Evolutionary conservation across 768 basidiomycete genomes (phyloP).

Genomic region (Psilocybe azurescens): DNA sequence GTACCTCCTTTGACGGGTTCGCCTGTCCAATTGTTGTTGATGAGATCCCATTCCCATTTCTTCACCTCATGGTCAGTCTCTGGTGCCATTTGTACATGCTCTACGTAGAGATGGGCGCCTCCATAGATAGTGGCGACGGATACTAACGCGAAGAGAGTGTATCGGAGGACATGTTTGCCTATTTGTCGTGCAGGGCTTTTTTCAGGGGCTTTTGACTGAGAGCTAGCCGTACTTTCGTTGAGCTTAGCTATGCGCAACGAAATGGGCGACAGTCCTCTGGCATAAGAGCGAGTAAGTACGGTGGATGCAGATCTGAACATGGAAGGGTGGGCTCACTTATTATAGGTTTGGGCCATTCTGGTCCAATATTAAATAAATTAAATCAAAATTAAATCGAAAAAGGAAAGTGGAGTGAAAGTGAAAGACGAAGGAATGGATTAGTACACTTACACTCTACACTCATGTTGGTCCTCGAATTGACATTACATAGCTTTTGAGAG

Average conservation of each 20-base stretch:
- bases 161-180: constrained; percentile 41
- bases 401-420: too few species aligned
- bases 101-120: constrained; percentile 67
- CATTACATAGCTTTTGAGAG: too few species aligned
- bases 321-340: neutral
- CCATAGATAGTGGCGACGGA: constrained; percentile 56
- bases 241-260: neutral
- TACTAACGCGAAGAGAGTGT: constrained; percentile 43
- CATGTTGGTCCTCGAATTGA: too few species aligned
- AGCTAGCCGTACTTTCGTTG: neutral
- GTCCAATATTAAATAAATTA: too few species aligned
- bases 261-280: neutral
- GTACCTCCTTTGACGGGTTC: constrained; percentile 62
- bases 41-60: constrained; percentile 73
- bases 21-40: constrained; percentile 67
- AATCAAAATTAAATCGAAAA: too few species aligned
- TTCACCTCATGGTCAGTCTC: constrained; percentile 57
- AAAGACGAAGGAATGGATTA: too few species aligned
- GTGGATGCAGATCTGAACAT: constrained; percentile 11
- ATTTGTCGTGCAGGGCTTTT: neutral
- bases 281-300: neutral
- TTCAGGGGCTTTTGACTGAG: neutral
- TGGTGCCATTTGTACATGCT: constrained; percentile 51
- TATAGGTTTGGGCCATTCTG: too few species aligned
- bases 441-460: too few species aligned